Evolutionary conservation across 2,329 filamentous ascomycete genomes (phyloP).

Genomic region (Aspergillus carbonarius): DNA sequence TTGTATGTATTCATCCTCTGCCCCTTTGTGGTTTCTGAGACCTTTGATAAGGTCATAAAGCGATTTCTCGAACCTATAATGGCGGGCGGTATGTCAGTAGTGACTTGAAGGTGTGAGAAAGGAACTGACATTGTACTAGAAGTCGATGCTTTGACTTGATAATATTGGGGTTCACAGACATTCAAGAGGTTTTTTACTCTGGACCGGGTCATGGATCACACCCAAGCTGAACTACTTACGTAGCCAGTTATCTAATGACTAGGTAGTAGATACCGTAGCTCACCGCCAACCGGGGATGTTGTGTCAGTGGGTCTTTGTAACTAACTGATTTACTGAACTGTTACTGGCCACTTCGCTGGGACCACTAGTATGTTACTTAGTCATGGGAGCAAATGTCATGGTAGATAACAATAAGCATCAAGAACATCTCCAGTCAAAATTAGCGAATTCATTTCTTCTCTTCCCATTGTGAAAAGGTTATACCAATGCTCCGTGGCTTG

Average conservation of each 20-base stretch:
- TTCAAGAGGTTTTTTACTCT: neutral
- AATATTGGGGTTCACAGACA: neutral
- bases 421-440: neutral
- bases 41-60: slow-evolving; percentile 98
- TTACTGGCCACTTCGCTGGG: neutral
- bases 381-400: neutral
- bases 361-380: neutral
- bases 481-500: neutral
- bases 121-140: slow-evolving; percentile 14
- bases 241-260: too few species aligned
- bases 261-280: too few species aligned
- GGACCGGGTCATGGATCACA: neutral
- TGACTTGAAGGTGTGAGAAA: neutral
- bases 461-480: neutral
- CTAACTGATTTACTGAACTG: neutral
- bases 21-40: slow-evolving; percentile 90
- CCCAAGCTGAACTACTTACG: neutral
- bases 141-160: neutral
- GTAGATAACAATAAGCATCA: neutral
- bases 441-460: neutral
- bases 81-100: neutral
- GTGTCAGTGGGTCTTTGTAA: neutral
- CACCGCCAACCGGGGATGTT: neutral
- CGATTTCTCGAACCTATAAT: slow-evolving; percentile 92
- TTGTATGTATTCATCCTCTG: slow-evolving; percentile 92